Conservation (phyloP, 1,284 basidiomycete species). For the Neonothopanus nambi region DNA sequence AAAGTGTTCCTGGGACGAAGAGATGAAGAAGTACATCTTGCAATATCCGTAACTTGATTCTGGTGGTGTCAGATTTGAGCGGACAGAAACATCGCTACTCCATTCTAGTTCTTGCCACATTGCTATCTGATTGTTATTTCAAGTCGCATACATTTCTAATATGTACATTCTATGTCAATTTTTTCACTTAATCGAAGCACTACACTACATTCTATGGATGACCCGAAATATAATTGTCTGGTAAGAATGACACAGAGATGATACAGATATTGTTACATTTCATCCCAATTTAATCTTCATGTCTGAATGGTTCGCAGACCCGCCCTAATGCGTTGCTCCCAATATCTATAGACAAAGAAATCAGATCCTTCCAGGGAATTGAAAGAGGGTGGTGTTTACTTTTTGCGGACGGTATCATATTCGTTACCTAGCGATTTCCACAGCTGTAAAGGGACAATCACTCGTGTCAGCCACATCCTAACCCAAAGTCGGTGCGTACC, state of each 20-base stretch:
- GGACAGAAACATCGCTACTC: too few relatives aligned
- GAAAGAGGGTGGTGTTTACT: conserved; percentile 47
- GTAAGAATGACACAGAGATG: too few relatives aligned
- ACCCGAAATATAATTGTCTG: too few relatives aligned
- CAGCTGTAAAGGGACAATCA: conserved; percentile 39
- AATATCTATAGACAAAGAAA: conserved; percentile 9
- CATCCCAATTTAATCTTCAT: neutral
- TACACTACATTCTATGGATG: too few relatives aligned
- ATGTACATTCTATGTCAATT: too few relatives aligned
- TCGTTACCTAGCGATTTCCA: conserved; percentile 73
- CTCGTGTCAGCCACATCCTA: conserved; percentile 9
- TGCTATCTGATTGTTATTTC: too few relatives aligned
- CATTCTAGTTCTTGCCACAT: too few relatives aligned
- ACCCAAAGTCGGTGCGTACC: conserved; percentile 43
- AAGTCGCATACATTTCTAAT: too few relatives aligned
- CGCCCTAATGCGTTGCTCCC: conserved; percentile 16
- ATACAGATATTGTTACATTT: too few relatives aligned
- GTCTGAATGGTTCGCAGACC: conserved; percentile 12
- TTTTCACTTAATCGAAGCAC: too few relatives aligned
- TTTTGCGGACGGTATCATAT: conserved; percentile 78
- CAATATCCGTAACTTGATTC: conserved; percentile 63
- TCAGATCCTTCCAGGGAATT: neutral
- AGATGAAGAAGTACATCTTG: conserved; percentile 64
- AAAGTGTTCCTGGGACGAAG: conserved; percentile 58
- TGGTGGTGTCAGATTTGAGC: too few relatives aligned